A percentile compares a stretch with the other conserved stretches of the same genome.
Evolutionary conservation across 2,329 filamentous ascomycete genomes (phyloP).

Genomic region (Akanthomyces muscarius): DNA sequence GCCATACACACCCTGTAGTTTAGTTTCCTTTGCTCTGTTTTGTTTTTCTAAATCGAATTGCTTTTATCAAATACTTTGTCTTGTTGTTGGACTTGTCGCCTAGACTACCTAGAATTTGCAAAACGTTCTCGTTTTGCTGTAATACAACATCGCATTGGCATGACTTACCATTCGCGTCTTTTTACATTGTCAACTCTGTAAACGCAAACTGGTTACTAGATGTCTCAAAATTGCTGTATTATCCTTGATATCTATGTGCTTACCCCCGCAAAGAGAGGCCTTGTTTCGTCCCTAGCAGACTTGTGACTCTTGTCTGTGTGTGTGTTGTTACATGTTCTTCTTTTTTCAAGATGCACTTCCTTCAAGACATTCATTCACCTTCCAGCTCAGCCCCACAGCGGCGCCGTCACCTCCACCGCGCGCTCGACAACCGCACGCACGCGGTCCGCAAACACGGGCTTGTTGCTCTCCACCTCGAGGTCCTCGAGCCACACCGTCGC

Average conservation of each 20-base stretch:
- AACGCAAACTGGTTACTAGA: background rate
- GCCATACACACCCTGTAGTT: background rate
- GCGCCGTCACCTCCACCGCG: conserved; percentile 80
- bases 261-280: no score
- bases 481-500: conserved; percentile 91
- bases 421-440: conserved; percentile 87
- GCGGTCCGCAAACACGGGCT: conserved; percentile 74
- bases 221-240: background rate
- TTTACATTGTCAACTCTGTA: background rate
- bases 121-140: background rate
- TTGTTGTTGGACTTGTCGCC: background rate
- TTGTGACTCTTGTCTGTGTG: no score
- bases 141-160: background rate
- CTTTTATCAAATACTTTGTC: background rate
- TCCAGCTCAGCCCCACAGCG: conserved; percentile 53
- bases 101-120: background rate
- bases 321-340: background rate
- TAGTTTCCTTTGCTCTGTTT: conserved; percentile 20
- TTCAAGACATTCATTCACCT: no score
- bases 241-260: no score
- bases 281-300: no score
- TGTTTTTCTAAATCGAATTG: background rate
- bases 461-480: conserved; percentile 81
- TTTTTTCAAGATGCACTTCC: no score
- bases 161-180: background rate